phyloP scores from a whole-genome alignment of 2,329 filamentous ascomycete species.

The Calonectria henricotiae region DNA sequence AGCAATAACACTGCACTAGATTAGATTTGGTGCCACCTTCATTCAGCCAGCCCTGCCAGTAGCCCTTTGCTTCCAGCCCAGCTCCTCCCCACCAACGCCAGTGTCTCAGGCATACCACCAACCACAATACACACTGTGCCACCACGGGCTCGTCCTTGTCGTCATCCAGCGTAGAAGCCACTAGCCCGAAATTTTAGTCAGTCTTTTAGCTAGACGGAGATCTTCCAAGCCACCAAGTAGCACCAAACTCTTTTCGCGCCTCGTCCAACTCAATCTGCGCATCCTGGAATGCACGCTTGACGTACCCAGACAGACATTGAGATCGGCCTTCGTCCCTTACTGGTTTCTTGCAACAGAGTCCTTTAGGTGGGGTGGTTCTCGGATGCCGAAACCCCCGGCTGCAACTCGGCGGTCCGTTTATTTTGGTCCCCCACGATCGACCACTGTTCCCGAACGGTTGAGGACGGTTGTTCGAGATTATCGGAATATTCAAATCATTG shows the following conservation, averaged over 20 bases:
- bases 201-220: neutral
- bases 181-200: constrained; percentile 15
- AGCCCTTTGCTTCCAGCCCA: neutral
- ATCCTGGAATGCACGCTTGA: constrained; percentile 31
- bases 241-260: constrained; percentile 25
- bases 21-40: neutral
- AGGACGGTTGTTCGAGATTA: neutral
- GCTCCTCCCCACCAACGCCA: neutral
- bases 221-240: constrained; percentile 30
- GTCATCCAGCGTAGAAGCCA: constrained; percentile 21
- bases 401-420: constrained; percentile 5
- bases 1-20: neutral
- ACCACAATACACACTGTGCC: constrained; percentile 46
- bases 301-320: constrained; percentile 20
- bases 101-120: constrained; percentile 18
- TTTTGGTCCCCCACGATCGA: neutral
- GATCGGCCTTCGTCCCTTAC: constrained; percentile 23
- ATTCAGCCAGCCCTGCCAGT: neutral
- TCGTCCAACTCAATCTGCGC: constrained; percentile 4
- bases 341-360: neutral
- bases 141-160: neutral
- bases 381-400: constrained; percentile 24
- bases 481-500: neutral
- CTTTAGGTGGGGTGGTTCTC: neutral
- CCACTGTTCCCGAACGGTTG: neutral